Evolutionary conservation across 345 rosid genomes (phyloP), one percentile per base, ranked within the genome.

Genomic region (Reutealis trisperma): DNA sequence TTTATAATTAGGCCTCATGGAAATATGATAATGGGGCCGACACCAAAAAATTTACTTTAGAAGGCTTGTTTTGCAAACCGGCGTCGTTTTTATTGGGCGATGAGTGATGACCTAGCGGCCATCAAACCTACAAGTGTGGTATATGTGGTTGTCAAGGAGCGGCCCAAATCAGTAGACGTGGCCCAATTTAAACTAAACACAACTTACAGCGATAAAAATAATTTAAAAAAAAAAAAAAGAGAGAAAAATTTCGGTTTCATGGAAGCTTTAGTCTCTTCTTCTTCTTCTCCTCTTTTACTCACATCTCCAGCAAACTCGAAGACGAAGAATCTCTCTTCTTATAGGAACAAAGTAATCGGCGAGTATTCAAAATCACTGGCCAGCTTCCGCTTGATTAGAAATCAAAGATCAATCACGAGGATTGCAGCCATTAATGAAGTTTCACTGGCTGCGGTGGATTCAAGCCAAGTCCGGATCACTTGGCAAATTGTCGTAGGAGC

Each of bases 401-500:
- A 68, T 15, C 69, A 67, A 30, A 76, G 64, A 54, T 19, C 1
- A 49, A 64, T 79, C 16, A 0, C 55, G 34, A 79, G 81, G 47
- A 57, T 81, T 75, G 81, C 82, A 52, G 86, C 88, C 0, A 57
- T 80, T 34, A 83, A 79, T 16, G 84, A 84, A 15, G 84, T 82
- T 83, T 80, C 84, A 37, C 6, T 37, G 51, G 74, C 84, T 24
- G 81, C 80, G 37, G 82, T 80, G 12, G 90, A 84, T 70, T 81
- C 89, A 1, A 83, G 75, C 62, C 86, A 55, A 63, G 86, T 79
- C 0, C 90, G 84, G 65, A 76, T 91, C 76, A 89, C 92, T 9
- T 94, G 98, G 97, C 93, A 92, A 77, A 90, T 91, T 25, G 78
- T 85, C 22, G 92, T 87, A 5, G 98, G 98, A 77, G 78, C 97